Percentiles rank a stretch among this genome's conserved stretches.
Conservation (phyloP, 139 green algal species). For the Nannochloris sp. region DNA sequence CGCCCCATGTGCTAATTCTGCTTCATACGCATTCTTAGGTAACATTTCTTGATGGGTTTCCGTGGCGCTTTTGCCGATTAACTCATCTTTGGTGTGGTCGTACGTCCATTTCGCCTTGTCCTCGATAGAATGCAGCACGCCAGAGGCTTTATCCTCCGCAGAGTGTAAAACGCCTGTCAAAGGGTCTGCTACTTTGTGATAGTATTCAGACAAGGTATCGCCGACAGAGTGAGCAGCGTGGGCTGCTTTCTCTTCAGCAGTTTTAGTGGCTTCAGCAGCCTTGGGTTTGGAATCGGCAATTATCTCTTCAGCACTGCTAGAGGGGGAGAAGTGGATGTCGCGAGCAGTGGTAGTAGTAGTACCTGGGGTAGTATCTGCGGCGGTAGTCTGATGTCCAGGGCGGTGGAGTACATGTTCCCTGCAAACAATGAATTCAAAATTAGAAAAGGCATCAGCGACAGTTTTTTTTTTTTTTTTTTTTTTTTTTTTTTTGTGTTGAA, state of each 20-base stretch:
- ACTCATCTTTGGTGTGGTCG: background rate
- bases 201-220: background rate
- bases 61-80: background rate
- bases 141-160: background rate
- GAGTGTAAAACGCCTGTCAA: no score
- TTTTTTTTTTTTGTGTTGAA: background rate
- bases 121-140: background rate
- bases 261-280: background rate
- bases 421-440: conserved; percentile 1
- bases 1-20: background rate
- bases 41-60: background rate
- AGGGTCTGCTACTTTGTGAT: no score
- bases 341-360: background rate
- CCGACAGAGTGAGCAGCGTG: background rate
- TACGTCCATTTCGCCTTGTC: background rate
- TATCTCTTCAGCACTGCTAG: background rate
- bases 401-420: background rate
- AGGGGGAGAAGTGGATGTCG: background rate
- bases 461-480: background rate
- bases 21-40: background rate
- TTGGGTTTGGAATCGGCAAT: background rate
- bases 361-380: no score
- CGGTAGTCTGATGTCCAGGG: background rate
- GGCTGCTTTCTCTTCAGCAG: background rate
- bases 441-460: no score